Evolutionary conservation across 2,329 filamentous ascomycete genomes (phyloP), one percentile per base, ranked within the genome.

Genomic region (Hypoxylon sp.): DNA sequence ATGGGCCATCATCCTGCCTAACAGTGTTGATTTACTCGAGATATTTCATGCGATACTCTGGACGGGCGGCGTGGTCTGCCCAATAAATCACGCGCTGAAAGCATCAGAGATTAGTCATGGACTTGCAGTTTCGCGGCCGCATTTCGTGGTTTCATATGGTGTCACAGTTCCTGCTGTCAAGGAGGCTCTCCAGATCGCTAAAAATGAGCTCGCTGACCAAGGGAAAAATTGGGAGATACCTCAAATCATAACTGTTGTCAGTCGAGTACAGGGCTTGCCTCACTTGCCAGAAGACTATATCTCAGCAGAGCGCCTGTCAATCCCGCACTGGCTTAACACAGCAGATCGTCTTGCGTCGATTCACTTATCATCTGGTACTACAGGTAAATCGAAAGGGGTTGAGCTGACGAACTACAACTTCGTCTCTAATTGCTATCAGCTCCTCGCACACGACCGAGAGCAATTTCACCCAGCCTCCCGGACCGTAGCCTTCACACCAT

Each of bases 1-100:
- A 61, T 83, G 81, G 81, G 81, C 78, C 0, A 74, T 84, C n/a
- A 76, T 83, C 5, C 71, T 84, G 5, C 83, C 83, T 4, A 84
- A 84, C 68, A 82, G 80, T 46, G 81, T 83, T 31, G 82, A 84
- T 11, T 83, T 81, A 59, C 74, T 84, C 1, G 82, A 84, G 62
- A 67, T 80, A 4, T 79, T 81, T 19, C 82, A 84, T 55, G 78
- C 81, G 3, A 74, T 84, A 5, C 70, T 82, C 11, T 83, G 81
- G 81, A 79, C 78, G 0, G 81, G 81, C 39, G 80, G 81, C 5
- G 74, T 78, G 2, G 74, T 79, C 6, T 82, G 80, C 57, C 80
- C 81, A 1, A 78, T 82, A 33, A 83, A 82, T 50, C 74, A 80
- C 68, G 81, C 78, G 2, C 69, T 82, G 5, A 81, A 80, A 59